Evolutionary conservation across 2,329 filamentous ascomycete species (phyloP), one percentile per base, ranked within the genome.

Genomic region (Lasiodiplodia citricola): DNA sequence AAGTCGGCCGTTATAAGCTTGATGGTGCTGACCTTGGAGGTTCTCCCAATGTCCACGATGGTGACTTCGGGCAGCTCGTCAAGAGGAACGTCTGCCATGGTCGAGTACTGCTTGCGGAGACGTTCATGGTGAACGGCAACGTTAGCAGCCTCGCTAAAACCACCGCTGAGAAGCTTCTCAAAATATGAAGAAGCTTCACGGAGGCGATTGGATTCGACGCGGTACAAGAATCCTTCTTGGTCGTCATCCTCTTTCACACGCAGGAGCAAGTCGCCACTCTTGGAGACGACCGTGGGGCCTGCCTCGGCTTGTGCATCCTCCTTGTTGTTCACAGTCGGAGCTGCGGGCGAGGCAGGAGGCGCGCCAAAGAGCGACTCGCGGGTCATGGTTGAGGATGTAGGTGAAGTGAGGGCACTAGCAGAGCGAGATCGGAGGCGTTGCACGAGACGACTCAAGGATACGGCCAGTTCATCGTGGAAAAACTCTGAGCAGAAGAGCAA

Each of bases 131-230:
- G 80, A 2, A 82, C 81, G 13, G 83, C 78, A 51, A 93, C 82
- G 44, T 83, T 77, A 58, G 83, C 83, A 8, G 87, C 87, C 80
- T 94, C 90, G 66, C 85, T 82, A 76, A 93, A 92, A 67, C 87
- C 83, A 70, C 90, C 87, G 11, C 87, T 86, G 2, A 94, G 83
- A 18, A 94, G 84, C 68, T 87, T 88, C 67, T 84, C 84, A 76
- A 94, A 94, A 78, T 93, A 94, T 68, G 86, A 87, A 5, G 91
- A 93, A 70, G 87, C 84, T 70, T 83, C 82, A 77, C 84, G 87
- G 41, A 94, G 82, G 0, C 80, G 80, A 14, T 81, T 81, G 1
- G 89, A 80, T 63, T 85, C 84, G 54, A 92, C 90, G 31, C 91
- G 85, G 74, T 90, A 93, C 14, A 83, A 80, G 75, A 90, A 80